Conservation (phyloP, 2,329 filamentous ascomycete species). For the Waltergamsia citrina region DNA sequence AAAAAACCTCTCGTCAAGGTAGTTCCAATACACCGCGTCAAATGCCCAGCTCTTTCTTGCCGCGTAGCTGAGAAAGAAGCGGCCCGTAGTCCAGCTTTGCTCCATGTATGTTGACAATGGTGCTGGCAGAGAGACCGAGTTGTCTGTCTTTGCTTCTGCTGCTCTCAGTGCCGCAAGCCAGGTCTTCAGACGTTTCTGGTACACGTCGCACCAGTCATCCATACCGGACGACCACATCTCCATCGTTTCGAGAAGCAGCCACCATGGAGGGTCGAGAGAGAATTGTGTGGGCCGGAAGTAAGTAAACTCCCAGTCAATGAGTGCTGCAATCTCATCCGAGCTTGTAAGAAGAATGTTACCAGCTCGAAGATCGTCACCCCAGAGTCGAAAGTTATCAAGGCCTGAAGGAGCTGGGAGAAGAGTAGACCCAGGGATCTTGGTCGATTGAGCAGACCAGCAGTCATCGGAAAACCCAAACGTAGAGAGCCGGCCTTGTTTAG, state of each 20-base stretch:
- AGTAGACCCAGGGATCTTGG: too few species aligned
- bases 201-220: slow-evolving; percentile 17
- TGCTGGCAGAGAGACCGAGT: too few species aligned
- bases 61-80: slow-evolving; percentile 23
- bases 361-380: neutral
- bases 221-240: slow-evolving; percentile 21
- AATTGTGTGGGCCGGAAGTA: slow-evolving; percentile 24
- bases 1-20: slow-evolving; percentile 23
- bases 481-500: too few species aligned
- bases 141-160: too few species aligned
- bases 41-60: slow-evolving; percentile 26
- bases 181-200: slow-evolving; percentile 19
- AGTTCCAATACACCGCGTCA: slow-evolving; percentile 25
- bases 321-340: neutral
- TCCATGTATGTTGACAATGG: slow-evolving; percentile 25
- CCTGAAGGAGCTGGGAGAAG: too few species aligned
- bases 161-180: slow-evolving; percentile 21
- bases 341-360: neutral
- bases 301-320: slow-evolving; percentile 31
- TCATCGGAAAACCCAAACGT: too few species aligned
- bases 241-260: slow-evolving; percentile 21
- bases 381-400: too few species aligned
- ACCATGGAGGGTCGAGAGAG: slow-evolving; percentile 24
- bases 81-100: slow-evolving; percentile 22
- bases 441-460: too few species aligned